A percentile compares a stretch with the other conserved stretches of the same genome.
phyloP scores from a whole-genome alignment of 2,329 filamentous ascomycete species.

The Botrytis fabae region DNA sequence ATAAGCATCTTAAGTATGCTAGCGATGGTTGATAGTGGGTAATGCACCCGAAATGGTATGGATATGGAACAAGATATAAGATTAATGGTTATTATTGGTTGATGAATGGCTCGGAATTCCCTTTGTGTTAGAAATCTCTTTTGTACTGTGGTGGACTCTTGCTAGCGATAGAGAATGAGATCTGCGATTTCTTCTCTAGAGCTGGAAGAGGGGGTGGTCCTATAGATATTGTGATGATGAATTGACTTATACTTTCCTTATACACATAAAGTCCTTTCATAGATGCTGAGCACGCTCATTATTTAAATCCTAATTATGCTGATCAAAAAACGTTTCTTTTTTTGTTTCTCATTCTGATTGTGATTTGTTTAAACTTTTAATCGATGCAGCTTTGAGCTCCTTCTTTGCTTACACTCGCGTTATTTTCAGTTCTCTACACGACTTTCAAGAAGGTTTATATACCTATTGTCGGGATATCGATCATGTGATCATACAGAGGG shows the following conservation, averaged over 20 bases:
- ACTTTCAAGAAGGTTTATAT: background rate
- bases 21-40: background rate
- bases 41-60: background rate
- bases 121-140: constrained; percentile 13
- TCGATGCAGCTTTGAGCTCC: background rate
- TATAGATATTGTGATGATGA: constrained; percentile 16
- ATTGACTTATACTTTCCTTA: constrained; percentile 14
- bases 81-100: constrained; percentile 17
- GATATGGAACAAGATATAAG: background rate
- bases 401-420: background rate
- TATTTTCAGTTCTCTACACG: background rate
- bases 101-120: constrained; percentile 7
- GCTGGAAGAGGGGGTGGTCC: background rate
- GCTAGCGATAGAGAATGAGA: constrained; percentile 1
- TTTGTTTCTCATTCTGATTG: background rate
- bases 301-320: constrained; percentile 21
- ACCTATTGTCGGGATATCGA: background rate
- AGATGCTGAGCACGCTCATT: constrained; percentile 19
- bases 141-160: constrained; percentile 1
- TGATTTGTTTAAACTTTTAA: background rate
- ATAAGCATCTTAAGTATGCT: constrained; percentile 25
- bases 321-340: constrained; percentile 8
- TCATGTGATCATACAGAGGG: no score
- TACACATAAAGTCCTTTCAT: constrained; percentile 12
- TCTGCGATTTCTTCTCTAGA: constrained; percentile 19